Base-by-base conservation (phyloP, 1,284 basidiomycete genomes). In the Ustilago hordei region DNA sequence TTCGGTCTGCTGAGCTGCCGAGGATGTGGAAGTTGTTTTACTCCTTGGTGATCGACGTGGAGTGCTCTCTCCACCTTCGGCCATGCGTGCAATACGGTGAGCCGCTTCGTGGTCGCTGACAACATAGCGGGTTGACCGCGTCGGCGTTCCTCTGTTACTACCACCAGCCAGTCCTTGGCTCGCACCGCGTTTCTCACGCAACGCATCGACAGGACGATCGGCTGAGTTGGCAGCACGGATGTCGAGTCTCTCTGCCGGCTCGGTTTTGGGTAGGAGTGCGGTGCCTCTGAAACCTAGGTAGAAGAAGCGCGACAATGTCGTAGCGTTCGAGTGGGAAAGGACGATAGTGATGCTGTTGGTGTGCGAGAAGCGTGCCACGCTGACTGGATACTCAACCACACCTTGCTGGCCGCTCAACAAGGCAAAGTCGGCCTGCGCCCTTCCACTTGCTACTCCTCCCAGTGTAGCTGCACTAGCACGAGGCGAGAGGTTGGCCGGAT, bases 381-480 rank as follows among this genome's bases (percentile, higher is more conserved):
- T 80, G 57, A 85, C 80, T 1, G 84, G 84, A 55, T 85, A 85
- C 43, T 83, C 83, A 11, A 75, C 79, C 8, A 82, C 78, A 23
- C 81, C 81, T 13, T 78, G 36, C 36, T 78, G 75, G 2, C 67
- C 71, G 15, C 72, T 70, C 36, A 83, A 54, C 15, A 85, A 63
- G 7, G 80, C 75, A 74, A 85, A 85, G 59, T 85, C 84, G 11
- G 84, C 84, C 64, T 85, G 84, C 8, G 84, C 76, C 31, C 75
- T 81, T 28, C 79, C 84, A 23, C 72, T 78, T n/a, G 68, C 69
- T 1, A 80, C 67, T 8, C 65, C 60, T 9, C 81, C 84, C 1
- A 83, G 58, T 5, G 65, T 70, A 19, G 72, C 67, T 17, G 69
- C 70, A n/a, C 53, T 64, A 8, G 60, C 64, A 8, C 65, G 34